phyloP scores from a whole-genome alignment of 2,329 filamentous ascomycete species.

The Ambrosiella beaveri region DNA sequence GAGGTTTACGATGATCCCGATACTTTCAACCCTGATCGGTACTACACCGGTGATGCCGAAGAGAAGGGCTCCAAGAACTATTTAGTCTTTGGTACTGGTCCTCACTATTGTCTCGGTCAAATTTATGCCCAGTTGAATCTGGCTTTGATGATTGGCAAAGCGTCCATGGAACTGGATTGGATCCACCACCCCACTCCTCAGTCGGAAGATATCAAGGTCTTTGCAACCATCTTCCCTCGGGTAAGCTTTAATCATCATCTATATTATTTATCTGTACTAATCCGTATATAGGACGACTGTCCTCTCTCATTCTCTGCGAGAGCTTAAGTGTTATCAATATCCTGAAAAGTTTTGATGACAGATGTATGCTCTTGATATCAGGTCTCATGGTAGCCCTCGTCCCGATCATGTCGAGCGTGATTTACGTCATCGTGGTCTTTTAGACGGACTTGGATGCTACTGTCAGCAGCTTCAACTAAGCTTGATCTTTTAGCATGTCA shows the following conservation, averaged over 20 bases:
- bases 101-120: slow-evolving; percentile 93
- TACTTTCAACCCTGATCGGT: slow-evolving; percentile 75
- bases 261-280: slow-evolving; percentile 1
- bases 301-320: slow-evolving; percentile 50
- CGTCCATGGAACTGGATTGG: slow-evolving; percentile 75
- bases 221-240: slow-evolving; percentile 95
- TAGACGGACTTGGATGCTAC: background rate
- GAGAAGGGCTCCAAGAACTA: slow-evolving; percentile 81
- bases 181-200: slow-evolving; percentile 65
- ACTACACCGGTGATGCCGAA: slow-evolving; percentile 79
- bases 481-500: no score
- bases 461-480: background rate
- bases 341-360: background rate
- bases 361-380: background rate
- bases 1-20: slow-evolving; percentile 87
- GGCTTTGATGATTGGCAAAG: slow-evolving; percentile 79
- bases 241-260: slow-evolving; percentile 32
- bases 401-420: background rate
- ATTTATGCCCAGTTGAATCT: slow-evolving; percentile 80
- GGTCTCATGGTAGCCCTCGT: no score
- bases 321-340: background rate
- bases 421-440: background rate
- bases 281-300: slow-evolving; percentile 54
- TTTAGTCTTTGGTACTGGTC: slow-evolving; percentile 86
- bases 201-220: slow-evolving; percentile 94